phyloP scores from a whole-genome alignment of 768 basidiomycete genomes.

The Suillus bovinus region DNA sequence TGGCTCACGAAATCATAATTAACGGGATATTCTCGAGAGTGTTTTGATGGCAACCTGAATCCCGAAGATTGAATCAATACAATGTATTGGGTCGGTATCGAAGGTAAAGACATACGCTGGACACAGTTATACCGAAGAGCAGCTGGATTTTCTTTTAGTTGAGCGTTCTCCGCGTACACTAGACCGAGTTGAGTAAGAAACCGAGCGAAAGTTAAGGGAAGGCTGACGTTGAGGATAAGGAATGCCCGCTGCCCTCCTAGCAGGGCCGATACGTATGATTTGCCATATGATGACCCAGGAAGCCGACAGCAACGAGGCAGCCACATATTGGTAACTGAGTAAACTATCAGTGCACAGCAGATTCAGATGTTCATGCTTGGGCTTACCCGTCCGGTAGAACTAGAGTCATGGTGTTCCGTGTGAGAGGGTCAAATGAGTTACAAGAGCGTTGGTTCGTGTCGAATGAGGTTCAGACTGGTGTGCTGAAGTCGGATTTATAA shows the following conservation, averaged over 20 bases:
- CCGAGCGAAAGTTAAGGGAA: neutral
- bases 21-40: neutral
- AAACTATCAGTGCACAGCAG: neutral
- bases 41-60: conserved; percentile 1
- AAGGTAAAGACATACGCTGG: neutral
- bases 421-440: neutral
- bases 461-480: neutral
- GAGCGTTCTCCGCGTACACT: neutral
- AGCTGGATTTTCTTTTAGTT: neutral
- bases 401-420: neutral
- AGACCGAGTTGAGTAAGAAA: neutral
- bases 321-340: neutral
- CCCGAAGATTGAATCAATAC: neutral
- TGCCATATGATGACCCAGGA: neutral
- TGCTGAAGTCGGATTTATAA: neutral
- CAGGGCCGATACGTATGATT: neutral
- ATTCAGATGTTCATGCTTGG: neutral
- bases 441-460: neutral
- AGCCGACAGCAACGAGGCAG: neutral
- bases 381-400: neutral
- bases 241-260: neutral
- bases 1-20: neutral
- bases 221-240: neutral
- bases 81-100: neutral
- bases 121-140: neutral